These are phyloP conservation scores for Gracilaria caudata DNA, from an alignment of 23 red algal species.

Conservation along the genomic window DNA sequence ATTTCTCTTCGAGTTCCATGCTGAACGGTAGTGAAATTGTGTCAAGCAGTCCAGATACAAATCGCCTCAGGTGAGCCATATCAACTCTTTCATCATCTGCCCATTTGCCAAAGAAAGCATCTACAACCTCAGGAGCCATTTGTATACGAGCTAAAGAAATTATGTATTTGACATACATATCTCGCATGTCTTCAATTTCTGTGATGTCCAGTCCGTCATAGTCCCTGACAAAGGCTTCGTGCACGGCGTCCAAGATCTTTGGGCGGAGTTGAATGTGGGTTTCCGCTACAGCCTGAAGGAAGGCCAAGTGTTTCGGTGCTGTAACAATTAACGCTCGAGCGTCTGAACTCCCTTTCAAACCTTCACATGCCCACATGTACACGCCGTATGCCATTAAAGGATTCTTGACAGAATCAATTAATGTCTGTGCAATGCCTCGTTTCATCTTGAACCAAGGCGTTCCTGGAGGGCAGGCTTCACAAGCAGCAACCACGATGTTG, in stretches of 20 bases:
- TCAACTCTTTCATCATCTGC: conserved; percentile 41
- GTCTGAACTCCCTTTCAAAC: conserved; percentile 40
- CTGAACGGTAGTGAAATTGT: conserved; percentile 42
- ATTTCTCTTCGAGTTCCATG: conserved; percentile 4
- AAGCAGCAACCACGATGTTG: conserved; percentile 15
- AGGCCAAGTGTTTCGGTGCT: conserved; percentile 44
- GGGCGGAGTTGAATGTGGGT: conserved; percentile 31
- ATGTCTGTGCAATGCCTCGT: neutral
- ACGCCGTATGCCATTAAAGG: conserved; percentile 35
- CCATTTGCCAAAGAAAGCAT: conserved; percentile 23
- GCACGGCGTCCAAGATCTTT: conserved; percentile 27
- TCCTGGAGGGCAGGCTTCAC: conserved; percentile 32
- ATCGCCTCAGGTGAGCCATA: conserved; percentile 32
- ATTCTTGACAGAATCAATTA: conserved; percentile 11
- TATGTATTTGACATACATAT: conserved; percentile 29
- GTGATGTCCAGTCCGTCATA: conserved; percentile 46
- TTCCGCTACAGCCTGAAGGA: conserved; percentile 48
- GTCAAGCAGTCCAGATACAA: conserved; percentile 28
- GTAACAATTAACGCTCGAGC: conserved; percentile 20
- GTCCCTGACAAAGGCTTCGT: conserved; percentile 40
- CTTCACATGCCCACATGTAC: conserved; percentile 52
- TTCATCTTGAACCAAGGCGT: conserved; percentile 50
- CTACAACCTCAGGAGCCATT: conserved; percentile 46
- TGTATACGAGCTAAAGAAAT: conserved; percentile 37
- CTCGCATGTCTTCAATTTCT: conserved; percentile 43